Conservation (phyloP, 2,329 filamentous ascomycete species). For the Colletotrichum theobromicola region DNA sequence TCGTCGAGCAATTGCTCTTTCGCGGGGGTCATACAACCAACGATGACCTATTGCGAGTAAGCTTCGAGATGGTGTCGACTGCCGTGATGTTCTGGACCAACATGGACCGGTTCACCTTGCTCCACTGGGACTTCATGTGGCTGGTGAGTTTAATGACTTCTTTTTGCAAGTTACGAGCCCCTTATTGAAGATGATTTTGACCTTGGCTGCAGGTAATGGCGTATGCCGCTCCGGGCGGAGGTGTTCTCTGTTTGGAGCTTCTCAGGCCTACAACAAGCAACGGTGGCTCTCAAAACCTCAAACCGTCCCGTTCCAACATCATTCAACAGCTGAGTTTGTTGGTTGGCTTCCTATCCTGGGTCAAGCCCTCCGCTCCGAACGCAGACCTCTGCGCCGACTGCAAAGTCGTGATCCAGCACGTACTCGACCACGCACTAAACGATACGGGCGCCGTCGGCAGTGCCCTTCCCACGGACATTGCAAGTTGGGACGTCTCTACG, state of each 20-base stretch:
- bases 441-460: background rate
- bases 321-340: background rate
- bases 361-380: conserved; percentile 51
- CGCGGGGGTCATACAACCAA: background rate
- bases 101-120: conserved; percentile 44
- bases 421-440: conserved; percentile 43
- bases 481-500: background rate
- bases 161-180: fast-evolving
- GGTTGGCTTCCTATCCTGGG: conserved; percentile 55
- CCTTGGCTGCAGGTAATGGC: background rate
- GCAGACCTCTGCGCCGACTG: conserved; percentile 49
- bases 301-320: background rate
- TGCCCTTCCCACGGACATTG: background rate
- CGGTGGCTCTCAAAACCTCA: background rate
- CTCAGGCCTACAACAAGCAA: background rate
- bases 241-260: background rate
- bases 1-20: background rate
- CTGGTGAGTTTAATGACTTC: background rate
- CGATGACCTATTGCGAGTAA: conserved; percentile 28
- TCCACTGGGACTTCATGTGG: background rate
- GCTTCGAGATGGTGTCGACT: conserved; percentile 50
- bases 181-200: background rate
- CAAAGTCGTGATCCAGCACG: conserved; percentile 51
- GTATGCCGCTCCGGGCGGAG: background rate
- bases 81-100: conserved; percentile 54